These are phyloP conservation scores for Chamaecyparis obtusa DNA, from an alignment of 75 land plant species.

Conservation along the genomic window DNA sequence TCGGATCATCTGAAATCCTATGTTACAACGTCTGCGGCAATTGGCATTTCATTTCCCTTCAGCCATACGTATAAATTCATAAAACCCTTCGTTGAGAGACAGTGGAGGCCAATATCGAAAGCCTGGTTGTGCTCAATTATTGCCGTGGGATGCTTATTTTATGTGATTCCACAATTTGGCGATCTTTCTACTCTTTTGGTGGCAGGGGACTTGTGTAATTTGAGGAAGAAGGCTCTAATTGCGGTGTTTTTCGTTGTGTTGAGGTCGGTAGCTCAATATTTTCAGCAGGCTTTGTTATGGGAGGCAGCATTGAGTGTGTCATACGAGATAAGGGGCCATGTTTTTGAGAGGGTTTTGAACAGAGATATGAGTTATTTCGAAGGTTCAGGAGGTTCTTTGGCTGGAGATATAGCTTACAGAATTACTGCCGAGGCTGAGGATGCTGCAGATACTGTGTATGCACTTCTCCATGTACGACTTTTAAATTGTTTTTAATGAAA, in stretches of 20 bases:
- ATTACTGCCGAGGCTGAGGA: constrained; percentile 81
- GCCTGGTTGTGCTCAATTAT: constrained; percentile 72
- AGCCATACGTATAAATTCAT: constrained; percentile 17
- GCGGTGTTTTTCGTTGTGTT: constrained; percentile 35
- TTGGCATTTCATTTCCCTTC: not conserved
- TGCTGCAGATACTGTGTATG: constrained; percentile 71
- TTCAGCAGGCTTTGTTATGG: constrained; percentile 90
- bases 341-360: constrained; percentile 57
- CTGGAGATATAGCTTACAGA: constrained; percentile 83
- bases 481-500: not conserved
- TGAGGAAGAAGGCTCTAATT: constrained; percentile 28
- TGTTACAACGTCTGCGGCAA: not conserved
- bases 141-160: constrained; percentile 66
- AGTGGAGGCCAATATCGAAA: constrained; percentile 38
- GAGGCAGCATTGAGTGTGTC: constrained; percentile 63
- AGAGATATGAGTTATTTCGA: constrained; percentile 84
- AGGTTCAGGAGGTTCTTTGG: constrained; percentile 42
- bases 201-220: constrained; percentile 15
- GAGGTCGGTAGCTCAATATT: constrained; percentile 44
- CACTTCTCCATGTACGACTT: constrained; percentile 64
- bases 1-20: not conserved
- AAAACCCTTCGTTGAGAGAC: constrained; percentile 51
- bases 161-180: constrained; percentile 61
- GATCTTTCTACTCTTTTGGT: constrained; percentile 28
- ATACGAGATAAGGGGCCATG: constrained; percentile 48